These are phyloP conservation scores for Agastache rugosa DNA, from an alignment of 257 asterid genomes.

Conservation along the genomic window DNA sequence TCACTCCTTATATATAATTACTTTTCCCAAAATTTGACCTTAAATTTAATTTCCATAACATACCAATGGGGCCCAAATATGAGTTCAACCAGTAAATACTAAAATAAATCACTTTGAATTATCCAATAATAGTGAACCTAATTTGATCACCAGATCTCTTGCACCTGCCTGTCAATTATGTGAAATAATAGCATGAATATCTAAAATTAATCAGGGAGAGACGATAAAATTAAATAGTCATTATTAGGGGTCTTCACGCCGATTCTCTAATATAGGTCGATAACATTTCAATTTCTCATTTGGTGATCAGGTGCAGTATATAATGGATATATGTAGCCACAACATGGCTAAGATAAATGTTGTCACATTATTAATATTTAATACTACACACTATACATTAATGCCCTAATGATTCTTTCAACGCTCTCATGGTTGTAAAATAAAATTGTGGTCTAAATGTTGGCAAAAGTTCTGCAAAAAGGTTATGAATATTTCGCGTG, in stretches of 20 bases:
- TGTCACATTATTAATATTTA: neutral
- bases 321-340: conserved; percentile 8
- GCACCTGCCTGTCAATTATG: conserved; percentile 29
- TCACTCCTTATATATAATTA: neutral
- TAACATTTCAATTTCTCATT: conserved; percentile 10
- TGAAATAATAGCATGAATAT: conserved; percentile 29
- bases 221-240: conserved; percentile 24
- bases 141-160: neutral
- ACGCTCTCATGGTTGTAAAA: neutral
- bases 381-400: neutral
- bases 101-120: neutral
- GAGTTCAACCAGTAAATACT: conserved; percentile 2
- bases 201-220: conserved; percentile 3
- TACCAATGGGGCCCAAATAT: conserved; percentile 10
- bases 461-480: too few species aligned
- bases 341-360: conserved; percentile 13
- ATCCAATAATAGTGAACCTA: conserved; percentile 3
- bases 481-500: too few species aligned
- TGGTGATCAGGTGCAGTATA: neutral
- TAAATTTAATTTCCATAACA: neutral
- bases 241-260: conserved; percentile 22
- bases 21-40: neutral
- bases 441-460: too few species aligned
- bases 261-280: neutral
- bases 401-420: conserved; percentile 12